Evolutionary conservation across 2,329 filamentous ascomycete genomes (phyloP), one percentile per base, ranked within the genome.

Genomic region (Phaeosphaeria sp.): DNA sequence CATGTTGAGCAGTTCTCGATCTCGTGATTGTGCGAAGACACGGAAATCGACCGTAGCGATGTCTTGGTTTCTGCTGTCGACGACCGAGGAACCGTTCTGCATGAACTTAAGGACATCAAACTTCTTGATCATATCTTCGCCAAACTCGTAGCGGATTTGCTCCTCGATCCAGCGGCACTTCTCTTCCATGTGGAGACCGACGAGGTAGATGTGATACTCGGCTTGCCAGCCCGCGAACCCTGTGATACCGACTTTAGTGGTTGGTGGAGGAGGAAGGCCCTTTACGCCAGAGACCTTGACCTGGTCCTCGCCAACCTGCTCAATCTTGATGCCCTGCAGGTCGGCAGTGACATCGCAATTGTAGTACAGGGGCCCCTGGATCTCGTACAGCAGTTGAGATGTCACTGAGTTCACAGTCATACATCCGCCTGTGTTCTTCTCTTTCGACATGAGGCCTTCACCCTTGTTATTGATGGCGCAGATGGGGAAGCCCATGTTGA

Each of bases 281-380:
- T 76, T 74, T 13, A 82, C 76, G 42, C 81, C 81, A 15, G 77
- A 77, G 13, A 86, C 57, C 6, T 79, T 78, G 3, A 86, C 83
- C 15, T 82, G 78, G 64, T 86, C 80, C 44, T 74, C 71, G 1
- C 79, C 80, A 4, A 82, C 60, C 56, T 87, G 80, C 48, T 84
- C 80, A 54, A 88, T 83, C 63, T 77, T 79, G 47, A 86, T 75
- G n/a, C 78, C 74, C 42, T 79, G 74, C 7, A 86, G 73, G 21
- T 83, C 66, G 0, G 84, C 84, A 0, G 81, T 84, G 24, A 86
- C 84, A 60, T 86, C 84, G 3, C 79, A 82, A 73, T 86, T 86
- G 77, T 80, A 84, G 68, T 87, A 55, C 71, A 76, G 59, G 6
- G 66, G 66, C 13, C 66, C 67, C n/a, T 81, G 80, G 24, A 81